Evolutionary conservation across 768 basidiomycete species (phyloP), one percentile per base, ranked within the genome.

Genomic region (Termitomyces sp.): DNA sequence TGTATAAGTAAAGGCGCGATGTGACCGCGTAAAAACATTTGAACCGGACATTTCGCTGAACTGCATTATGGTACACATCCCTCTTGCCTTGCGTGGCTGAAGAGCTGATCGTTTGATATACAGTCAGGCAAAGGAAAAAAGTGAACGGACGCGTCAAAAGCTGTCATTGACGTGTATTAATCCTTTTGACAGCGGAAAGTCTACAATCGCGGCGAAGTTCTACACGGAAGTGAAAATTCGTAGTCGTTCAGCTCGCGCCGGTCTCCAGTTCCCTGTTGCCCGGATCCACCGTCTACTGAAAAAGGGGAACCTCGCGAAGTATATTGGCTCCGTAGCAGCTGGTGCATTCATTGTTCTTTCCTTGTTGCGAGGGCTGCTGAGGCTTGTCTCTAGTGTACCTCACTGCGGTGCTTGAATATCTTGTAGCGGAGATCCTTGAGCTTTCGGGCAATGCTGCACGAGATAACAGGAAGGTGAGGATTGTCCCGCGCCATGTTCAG

Each of bases 381-480:
- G 12, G 13, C 36, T 6, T 18, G 6, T 31, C 1, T 16, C 12
- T 58, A 87, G 92, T 92, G 52, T 93, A 91, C 73, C 83, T 92
- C 58, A 86, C 91, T 58, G 89, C 89, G 54, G 91, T 93, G 56
- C 81, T 94, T 30, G 93, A 94, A 73, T 94, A 95, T 72, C 81
- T 95, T 39, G 82, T 86, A 6, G 93, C 92, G 31, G 93, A 95
- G 73, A 86, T 95, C 67, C 82, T 93, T 54, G 92, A 94, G 72
- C 78, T 93, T 47, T 90, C 92, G 55, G 92, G 92, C 5, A 86
- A 85, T 66, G 83, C 85, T 37, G 89, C 90, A 51, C 82, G 86
- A 60, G 88, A 91, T 69, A 86, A 90, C 78, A 88, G 89, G 77
- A 91, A 89, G 78, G 81, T 82, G 61, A 85, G 89, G 75, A 93